Percentiles rank a stretch among this genome's conserved stretches.
These are phyloP conservation scores for Fusarium sp. DNA, from an alignment of 2,329 filamentous ascomycete genomes.

Conservation along the genomic window DNA sequence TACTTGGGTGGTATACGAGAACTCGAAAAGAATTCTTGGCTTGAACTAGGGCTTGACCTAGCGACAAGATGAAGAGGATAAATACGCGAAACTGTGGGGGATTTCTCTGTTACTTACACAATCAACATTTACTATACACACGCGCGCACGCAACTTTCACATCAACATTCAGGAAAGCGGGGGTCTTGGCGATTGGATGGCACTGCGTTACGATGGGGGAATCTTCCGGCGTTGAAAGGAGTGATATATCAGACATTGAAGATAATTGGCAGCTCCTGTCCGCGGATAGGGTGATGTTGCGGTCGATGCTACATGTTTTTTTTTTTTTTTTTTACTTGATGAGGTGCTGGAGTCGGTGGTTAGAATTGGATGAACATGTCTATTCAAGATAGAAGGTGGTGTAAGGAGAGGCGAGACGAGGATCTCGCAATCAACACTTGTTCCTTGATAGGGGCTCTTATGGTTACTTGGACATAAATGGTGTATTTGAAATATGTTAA, in stretches of 20 bases:
- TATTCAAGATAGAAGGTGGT: conserved; percentile 37
- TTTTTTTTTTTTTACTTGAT: conserved; percentile 34
- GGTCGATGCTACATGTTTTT: conserved; percentile 24
- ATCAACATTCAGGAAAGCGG: conserved; percentile 42
- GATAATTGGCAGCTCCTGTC: conserved; percentile 6
- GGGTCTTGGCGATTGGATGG: conserved; percentile 43
- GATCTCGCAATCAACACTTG: conserved; percentile 19
- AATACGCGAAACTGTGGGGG: conserved; percentile 8
- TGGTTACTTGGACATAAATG: too few relatives aligned
- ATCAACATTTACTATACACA: conserved; percentile 28
- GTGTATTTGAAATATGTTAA: too few relatives aligned
- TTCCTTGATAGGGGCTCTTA: background rate
- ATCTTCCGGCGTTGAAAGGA: conserved; percentile 41
- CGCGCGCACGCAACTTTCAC: conserved; percentile 28
- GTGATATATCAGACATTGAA: conserved; percentile 33
- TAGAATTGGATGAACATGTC: conserved; percentile 39
- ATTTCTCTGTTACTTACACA: conserved; percentile 3
- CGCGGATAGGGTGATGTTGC: conserved; percentile 9
- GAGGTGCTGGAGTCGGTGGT: conserved; percentile 37
- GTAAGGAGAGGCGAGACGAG: conserved; percentile 23
- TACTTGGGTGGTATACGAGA: conserved; percentile 93
- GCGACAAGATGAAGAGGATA: conserved; percentile 5
- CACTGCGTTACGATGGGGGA: conserved; percentile 36
- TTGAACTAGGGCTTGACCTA: conserved; percentile 50
- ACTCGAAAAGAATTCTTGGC: conserved; percentile 77